Evolutionary conservation across 1,284 basidiomycete species (phyloP).

Genomic region (Termitomyces sp.): DNA sequence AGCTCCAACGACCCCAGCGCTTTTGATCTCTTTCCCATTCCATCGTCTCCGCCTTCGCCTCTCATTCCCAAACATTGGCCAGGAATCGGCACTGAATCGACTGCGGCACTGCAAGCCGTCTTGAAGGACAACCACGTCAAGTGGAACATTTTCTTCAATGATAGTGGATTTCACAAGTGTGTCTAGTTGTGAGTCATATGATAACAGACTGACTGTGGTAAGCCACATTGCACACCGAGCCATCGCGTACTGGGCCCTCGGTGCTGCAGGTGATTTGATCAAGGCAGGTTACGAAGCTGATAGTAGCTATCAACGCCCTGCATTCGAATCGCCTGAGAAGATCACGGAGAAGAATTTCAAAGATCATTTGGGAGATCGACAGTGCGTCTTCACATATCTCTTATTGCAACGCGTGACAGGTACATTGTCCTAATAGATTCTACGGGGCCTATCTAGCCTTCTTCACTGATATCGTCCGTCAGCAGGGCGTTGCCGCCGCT

Average conservation of each 20-base stretch:
- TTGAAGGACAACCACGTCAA: conserved; percentile 54
- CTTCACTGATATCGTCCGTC: conserved; percentile 43
- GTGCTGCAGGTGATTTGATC: conserved; percentile 32
- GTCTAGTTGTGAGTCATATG: conserved; percentile 9
- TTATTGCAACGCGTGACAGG: neutral
- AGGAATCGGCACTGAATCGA: conserved; percentile 45
- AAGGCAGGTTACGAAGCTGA: conserved; percentile 35
- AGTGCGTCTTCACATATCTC: conserved; percentile 22
- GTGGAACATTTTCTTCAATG: conserved; percentile 61
- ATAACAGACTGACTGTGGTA: neutral
- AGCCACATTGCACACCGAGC: conserved; percentile 39
- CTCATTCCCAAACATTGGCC: conserved; percentile 27
- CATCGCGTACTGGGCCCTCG: conserved; percentile 37
- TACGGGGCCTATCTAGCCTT: conserved; percentile 56
- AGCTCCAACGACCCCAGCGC: neutral
- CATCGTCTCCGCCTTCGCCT: conserved; percentile 29
- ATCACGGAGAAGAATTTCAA: conserved; percentile 32
- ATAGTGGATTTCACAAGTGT: conserved; percentile 56
- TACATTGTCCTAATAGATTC: conserved; percentile 33
- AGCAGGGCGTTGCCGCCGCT: conserved; percentile 35
- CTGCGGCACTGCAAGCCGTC: conserved; percentile 35
- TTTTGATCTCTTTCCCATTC: conserved; percentile 30
- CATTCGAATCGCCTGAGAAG: conserved; percentile 29
- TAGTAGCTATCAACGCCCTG: conserved; percentile 28
- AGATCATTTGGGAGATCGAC: conserved; percentile 36